Conservation (phyloP, 208 protist genomes). For the Acanthamoeba culbertsoni region DNA sequence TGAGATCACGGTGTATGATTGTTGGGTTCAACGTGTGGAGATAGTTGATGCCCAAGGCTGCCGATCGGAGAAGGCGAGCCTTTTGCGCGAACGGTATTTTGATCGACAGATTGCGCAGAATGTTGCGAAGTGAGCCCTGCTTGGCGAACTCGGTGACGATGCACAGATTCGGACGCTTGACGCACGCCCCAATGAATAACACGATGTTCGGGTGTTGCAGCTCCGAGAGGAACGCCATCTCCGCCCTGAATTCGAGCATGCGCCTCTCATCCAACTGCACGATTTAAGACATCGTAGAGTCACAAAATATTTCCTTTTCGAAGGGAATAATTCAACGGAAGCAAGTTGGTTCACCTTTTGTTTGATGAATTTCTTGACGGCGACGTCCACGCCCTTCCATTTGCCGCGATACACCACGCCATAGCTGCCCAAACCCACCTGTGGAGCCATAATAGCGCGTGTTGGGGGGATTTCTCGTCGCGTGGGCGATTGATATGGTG, state of each 20-base stretch:
- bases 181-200: constrained; percentile 49
- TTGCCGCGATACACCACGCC: constrained; percentile 7
- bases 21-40: background rate
- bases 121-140: constrained; percentile 62
- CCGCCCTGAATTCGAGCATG: constrained; percentile 8
- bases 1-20: constrained; percentile 27
- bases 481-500: too few relatives aligned
- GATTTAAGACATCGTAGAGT: too few relatives aligned
- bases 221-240: constrained; percentile 43
- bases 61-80: background rate
- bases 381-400: constrained; percentile 38
- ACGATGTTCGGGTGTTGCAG: constrained; percentile 49
- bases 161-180: constrained; percentile 72
- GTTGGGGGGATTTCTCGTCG: too few relatives aligned
- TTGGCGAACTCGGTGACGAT: constrained; percentile 76
- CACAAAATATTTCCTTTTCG: too few relatives aligned
- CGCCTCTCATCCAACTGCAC: constrained; percentile 3
- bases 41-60: constrained; percentile 39
- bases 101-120: constrained; percentile 55
- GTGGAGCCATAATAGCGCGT: too few relatives aligned
- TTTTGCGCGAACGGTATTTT: background rate
- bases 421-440: background rate
- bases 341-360: too few relatives aligned
- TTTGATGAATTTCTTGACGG: constrained; percentile 46
- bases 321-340: too few relatives aligned